Evolutionary conservation across 129 eudicot species (phyloP), one percentile per base, ranked within the genome.

Genomic region (Artemisia argyi): DNA sequence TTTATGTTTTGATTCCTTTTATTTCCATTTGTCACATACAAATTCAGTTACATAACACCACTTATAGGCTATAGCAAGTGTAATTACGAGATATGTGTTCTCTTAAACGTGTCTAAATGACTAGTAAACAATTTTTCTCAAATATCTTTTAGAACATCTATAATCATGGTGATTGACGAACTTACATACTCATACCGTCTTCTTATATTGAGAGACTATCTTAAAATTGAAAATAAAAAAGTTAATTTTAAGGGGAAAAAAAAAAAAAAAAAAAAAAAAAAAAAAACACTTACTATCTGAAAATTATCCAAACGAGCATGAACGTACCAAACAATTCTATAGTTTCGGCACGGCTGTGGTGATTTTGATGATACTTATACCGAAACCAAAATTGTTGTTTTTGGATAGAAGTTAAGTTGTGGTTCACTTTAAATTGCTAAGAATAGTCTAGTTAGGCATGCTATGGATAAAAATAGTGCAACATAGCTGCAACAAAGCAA

Each of bases 1-100:
- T 72, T 44, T 56, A 70, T 35, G 48, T 71, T 71, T 54, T 59
- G 65, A 58, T 71, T 44, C 62, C 72, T 15, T 61, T 15, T 15
- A 39, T 16, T 10, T 19, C 50, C 50, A 14, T 32, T 15, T 62
- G 9, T 62, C 42, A 26, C 12, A 35, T 50, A 50, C 28, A 30
- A 11, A 51, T 30, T 28, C 9, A 32, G 10, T 62, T 32, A 62
- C 5, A 12, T 61, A 15, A 5, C 1, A 2, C 14, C 14, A 11
- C 13, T 13, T 11, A 50, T n/a, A n/a, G n/a, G 12, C 3, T 51
- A 13, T 51, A 14, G 56, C 0, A 32, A 32, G 42, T 32, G 42
- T 32, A 7, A 5, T 32, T 5, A 32, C 7, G 42, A 32, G 42
- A 32, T 32, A 32, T 5, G 7, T 32, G 7, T 5, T 32, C 42